A percentile compares a stretch with the other conserved stretches of the same genome.
phyloP scores from a whole-genome alignment of 2,329 filamentous ascomycete species.

The Aspergillus arachidicola region DNA sequence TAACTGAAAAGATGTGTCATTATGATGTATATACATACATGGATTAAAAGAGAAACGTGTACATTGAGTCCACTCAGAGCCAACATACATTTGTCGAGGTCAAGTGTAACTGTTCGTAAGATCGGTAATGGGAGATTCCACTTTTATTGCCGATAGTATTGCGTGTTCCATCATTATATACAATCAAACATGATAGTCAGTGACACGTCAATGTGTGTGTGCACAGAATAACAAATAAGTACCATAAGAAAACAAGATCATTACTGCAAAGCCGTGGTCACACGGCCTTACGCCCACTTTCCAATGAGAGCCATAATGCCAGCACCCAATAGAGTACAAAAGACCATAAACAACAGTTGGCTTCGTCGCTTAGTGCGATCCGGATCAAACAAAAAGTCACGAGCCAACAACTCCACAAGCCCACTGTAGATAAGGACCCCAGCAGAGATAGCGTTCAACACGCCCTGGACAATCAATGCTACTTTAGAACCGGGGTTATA shows the following conservation, averaged over 20 bases:
- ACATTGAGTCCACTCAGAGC: too few relatives aligned
- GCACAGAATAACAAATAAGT: not conserved
- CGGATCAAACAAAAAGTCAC: conserved; percentile 55
- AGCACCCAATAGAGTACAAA: conserved; percentile 43
- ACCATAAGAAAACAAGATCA: not conserved
- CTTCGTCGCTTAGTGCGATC: conserved; percentile 44
- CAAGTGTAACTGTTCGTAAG: too few relatives aligned
- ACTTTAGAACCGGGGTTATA: conserved; percentile 46
- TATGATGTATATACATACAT: too few relatives aligned
- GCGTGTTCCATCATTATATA: too few relatives aligned
- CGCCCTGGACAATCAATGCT: conserved; percentile 48
- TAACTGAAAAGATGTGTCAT: too few relatives aligned
- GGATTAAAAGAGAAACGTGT: too few relatives aligned
- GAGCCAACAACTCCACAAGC: conserved; percentile 52
- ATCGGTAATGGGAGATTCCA: too few relatives aligned
- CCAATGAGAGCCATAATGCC: conserved; percentile 54
- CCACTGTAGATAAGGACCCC: conserved; percentile 56
- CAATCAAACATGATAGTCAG: too few relatives aligned
- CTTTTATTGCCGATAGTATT: too few relatives aligned
- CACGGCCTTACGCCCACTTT: conserved; percentile 60
- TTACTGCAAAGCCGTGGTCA: conserved; percentile 44
- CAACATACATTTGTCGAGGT: too few relatives aligned
- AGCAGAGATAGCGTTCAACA: conserved; percentile 51
- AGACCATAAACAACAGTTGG: conserved; percentile 47
- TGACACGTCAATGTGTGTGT: too few relatives aligned